phyloP scores from a whole-genome alignment of 2,329 filamentous ascomycete species.

The Leptodontidium sp. region DNA sequence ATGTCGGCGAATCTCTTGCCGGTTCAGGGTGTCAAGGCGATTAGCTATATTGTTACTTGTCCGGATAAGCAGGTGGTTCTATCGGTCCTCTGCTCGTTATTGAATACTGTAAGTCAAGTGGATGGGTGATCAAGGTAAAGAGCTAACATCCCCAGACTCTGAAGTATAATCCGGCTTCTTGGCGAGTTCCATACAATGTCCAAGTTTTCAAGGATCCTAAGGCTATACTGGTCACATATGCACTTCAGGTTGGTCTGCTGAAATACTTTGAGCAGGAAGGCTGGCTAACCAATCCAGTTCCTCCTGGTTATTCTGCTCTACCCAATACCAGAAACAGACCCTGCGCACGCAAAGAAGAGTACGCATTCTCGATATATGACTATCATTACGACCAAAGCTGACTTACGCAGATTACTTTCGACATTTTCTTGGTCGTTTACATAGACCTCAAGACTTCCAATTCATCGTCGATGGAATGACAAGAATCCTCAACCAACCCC shows the following conservation, averaged over 20 bases:
- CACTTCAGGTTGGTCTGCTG: conserved; percentile 60
- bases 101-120: conserved; percentile 81
- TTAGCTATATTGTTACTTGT: conserved; percentile 89
- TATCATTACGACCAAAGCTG: conserved; percentile 11
- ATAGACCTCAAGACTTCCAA: conserved; percentile 95
- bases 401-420: conserved; percentile 75
- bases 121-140: not conserved
- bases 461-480: conserved; percentile 97
- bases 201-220: conserved; percentile 91
- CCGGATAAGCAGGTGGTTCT: conserved; percentile 91
- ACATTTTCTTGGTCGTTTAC: conserved; percentile 81
- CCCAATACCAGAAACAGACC: conserved; percentile 80
- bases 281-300: conserved; percentile 59
- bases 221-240: conserved; percentile 90
- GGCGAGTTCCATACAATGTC: conserved; percentile 93
- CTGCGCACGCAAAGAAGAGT: conserved; percentile 73
- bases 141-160: conserved; percentile 68
- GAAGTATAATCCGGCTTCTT: conserved; percentile 94
- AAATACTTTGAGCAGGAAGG: not conserved
- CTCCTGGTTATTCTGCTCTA: conserved; percentile 88
- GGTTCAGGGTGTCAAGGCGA: conserved; percentile 79
- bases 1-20: conserved; percentile 82
- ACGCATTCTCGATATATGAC: not conserved
- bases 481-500: conserved; percentile 88
- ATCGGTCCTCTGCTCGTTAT: conserved; percentile 86